A percentile compares a stretch with the other conserved stretches of the same genome.
Conservation (phyloP, 495 filamentous ascomycete genomes). For the Polyplosphaeria fusca region DNA sequence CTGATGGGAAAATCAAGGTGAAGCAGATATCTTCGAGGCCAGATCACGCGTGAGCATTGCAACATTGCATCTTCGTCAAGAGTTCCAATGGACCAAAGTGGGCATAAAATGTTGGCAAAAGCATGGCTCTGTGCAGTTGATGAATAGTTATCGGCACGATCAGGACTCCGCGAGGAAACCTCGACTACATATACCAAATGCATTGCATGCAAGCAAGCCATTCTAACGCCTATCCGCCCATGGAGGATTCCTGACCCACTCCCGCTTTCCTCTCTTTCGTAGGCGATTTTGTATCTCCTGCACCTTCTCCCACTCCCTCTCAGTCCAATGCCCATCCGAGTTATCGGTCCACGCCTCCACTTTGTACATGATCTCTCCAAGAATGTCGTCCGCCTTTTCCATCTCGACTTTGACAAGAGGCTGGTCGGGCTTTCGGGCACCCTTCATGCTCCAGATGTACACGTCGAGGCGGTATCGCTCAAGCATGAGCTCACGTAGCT, state of each 20-base stretch:
- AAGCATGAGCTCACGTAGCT: conserved; percentile 17
- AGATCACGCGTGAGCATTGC: no score
- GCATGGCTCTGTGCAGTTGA: no score
- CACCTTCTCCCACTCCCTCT: conserved; percentile 12
- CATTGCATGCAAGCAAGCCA: not conserved
- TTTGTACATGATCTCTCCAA: conserved; percentile 9
- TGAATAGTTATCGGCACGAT: no score
- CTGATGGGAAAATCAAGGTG: not conserved
- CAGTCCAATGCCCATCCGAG: conserved; percentile 1
- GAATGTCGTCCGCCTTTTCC: conserved; percentile 19
- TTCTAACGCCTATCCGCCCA: conserved; percentile 6
- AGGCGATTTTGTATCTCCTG: conserved; percentile 3
- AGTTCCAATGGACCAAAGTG: no score
- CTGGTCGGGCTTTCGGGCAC: not conserved
- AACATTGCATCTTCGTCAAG: no score
- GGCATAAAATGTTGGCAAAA: no score
- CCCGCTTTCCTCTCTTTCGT: conserved; percentile 6
- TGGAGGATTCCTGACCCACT: conserved; percentile 10
- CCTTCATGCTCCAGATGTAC: conserved; percentile 6
- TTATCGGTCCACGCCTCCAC: conserved; percentile 11
- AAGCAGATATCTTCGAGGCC: no score
- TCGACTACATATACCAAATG: no score
- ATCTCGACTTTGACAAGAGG: conserved; percentile 7
- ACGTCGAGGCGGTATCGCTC: conserved; percentile 18
- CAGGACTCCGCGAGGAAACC: no score